Evolutionary conservation across 352 stramenopile species (phyloP).

Genomic region (Phytophthora meadii): DNA sequence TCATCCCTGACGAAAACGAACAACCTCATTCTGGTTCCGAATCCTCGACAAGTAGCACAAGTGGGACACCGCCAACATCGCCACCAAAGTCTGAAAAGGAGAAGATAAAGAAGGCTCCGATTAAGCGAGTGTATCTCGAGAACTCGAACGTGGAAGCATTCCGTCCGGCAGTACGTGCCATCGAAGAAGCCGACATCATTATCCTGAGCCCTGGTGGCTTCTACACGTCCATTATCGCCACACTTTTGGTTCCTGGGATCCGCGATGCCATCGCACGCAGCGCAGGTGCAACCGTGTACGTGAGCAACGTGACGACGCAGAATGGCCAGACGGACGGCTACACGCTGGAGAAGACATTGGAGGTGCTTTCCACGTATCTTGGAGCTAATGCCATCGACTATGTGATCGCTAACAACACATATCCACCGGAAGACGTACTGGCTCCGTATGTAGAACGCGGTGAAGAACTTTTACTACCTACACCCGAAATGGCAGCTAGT

Average conservation of each 20-base stretch:
- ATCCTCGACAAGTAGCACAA: constrained; percentile 30
- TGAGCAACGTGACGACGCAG: constrained; percentile 89
- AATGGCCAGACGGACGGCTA: constrained; percentile 85
- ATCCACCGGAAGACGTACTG: constrained; percentile 60
- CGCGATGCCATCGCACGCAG: constrained; percentile 79
- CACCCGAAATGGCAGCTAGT: constrained; percentile 57
- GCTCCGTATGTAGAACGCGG: constrained; percentile 73
- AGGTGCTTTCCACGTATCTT: constrained; percentile 72
- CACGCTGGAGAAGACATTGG: constrained; percentile 72
- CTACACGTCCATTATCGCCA: constrained; percentile 88
- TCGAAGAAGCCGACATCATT: constrained; percentile 88
- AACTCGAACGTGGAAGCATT: constrained; percentile 80
- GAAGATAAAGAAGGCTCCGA: constrained; percentile 65
- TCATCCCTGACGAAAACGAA: constrained; percentile 41
- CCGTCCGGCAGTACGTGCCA: constrained; percentile 73
- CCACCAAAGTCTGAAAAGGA: constrained; percentile 33
- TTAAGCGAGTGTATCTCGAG: constrained; percentile 84
- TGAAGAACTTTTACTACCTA: constrained; percentile 77
- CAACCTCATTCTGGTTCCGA: constrained; percentile 25
- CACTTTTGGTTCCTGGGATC: constrained; percentile 81
- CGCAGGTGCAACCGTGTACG: constrained; percentile 78
- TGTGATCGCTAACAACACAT: constrained; percentile 84
- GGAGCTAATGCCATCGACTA: constrained; percentile 84
- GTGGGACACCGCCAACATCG: constrained; percentile 27
- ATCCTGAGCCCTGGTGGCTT: constrained; percentile 84